Percentiles rank a stretch among this genome's conserved stretches.
Conservation (phyloP, 805 yeast species). For the Lipomyces chichibuensis region DNA sequence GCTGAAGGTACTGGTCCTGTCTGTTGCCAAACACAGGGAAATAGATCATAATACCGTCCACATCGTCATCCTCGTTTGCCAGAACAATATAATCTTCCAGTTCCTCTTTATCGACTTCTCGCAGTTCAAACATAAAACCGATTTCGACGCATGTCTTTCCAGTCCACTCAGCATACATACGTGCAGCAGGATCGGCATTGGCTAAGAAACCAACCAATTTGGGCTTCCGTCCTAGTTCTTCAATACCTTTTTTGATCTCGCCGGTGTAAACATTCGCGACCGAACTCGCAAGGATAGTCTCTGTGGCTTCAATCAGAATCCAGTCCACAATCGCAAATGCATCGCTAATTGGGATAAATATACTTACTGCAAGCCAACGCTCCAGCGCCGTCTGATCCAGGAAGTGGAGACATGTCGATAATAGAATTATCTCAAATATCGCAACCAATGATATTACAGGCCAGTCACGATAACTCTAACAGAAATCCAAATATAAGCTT, state of each 20-base stretch:
- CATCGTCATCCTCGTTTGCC: conserved; percentile 74
- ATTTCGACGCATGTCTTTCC: conserved; percentile 82
- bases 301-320: neutral
- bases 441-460: neutral
- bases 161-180: conserved; percentile 95
- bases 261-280: conserved; percentile 80
- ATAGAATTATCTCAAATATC: neutral
- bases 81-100: conserved; percentile 79
- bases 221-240: conserved; percentile 60
- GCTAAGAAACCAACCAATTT: conserved; percentile 89
- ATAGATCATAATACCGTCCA: conserved; percentile 94
- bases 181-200: conserved; percentile 92
- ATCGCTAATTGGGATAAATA: neutral
- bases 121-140: conserved; percentile 82
- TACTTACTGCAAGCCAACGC: neutral
- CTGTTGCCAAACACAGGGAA: conserved; percentile 96
- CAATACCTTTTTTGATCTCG: conserved; percentile 67
- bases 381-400: neutral
- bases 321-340: neutral
- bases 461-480: neutral
- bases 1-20: conserved; percentile 95
- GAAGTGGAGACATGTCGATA: neutral
- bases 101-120: conserved; percentile 74
- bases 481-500: neutral
- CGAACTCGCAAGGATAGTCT: conserved; percentile 63